Evolutionary conservation across 2,329 filamentous ascomycete genomes (phyloP).

Genomic region (Cladophialophora chaetospira): DNA sequence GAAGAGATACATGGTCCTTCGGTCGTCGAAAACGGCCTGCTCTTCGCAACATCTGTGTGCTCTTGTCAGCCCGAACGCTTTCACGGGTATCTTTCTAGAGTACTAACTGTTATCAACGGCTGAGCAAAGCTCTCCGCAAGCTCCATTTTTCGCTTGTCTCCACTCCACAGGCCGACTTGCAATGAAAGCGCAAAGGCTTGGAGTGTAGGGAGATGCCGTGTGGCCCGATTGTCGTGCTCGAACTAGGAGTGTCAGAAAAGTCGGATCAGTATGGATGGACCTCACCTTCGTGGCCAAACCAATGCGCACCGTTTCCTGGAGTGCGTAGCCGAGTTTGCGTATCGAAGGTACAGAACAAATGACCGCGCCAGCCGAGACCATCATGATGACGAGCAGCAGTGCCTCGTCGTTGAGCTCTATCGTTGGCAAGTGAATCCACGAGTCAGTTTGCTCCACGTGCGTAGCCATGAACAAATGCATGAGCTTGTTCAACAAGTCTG

Average conservation of each 20-base stretch:
- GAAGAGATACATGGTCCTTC: constrained; percentile 22
- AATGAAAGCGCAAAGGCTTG: constrained; percentile 42
- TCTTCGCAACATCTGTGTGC: constrained; percentile 48
- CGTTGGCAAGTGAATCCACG: constrained; percentile 43
- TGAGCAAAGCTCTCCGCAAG: constrained; percentile 41
- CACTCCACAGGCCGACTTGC: constrained; percentile 43
- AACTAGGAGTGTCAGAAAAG: constrained; percentile 26
- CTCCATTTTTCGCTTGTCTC: constrained; percentile 43
- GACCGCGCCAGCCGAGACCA: constrained; percentile 44
- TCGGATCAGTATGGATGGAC: background rate
- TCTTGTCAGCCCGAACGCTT: background rate
- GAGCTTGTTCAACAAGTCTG: constrained; percentile 43
- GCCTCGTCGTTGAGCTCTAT: constrained; percentile 42
- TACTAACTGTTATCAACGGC: constrained; percentile 37
- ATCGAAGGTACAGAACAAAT: constrained; percentile 43
- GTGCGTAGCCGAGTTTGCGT: constrained; percentile 45
- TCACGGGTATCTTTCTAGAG: background rate
- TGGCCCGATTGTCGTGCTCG: constrained; percentile 40
- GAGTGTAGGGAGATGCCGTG: constrained; percentile 37
- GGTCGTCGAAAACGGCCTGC: constrained; percentile 38
- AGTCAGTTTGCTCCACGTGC: constrained; percentile 34
- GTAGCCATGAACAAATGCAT: constrained; percentile 43
- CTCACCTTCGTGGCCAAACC: background rate
- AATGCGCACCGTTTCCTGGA: constrained; percentile 40
- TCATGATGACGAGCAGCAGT: constrained; percentile 42